Evolutionary conservation across 1,139 yeast species (phyloP).

Genomic region (Debaryomyces psychrophilus): DNA sequence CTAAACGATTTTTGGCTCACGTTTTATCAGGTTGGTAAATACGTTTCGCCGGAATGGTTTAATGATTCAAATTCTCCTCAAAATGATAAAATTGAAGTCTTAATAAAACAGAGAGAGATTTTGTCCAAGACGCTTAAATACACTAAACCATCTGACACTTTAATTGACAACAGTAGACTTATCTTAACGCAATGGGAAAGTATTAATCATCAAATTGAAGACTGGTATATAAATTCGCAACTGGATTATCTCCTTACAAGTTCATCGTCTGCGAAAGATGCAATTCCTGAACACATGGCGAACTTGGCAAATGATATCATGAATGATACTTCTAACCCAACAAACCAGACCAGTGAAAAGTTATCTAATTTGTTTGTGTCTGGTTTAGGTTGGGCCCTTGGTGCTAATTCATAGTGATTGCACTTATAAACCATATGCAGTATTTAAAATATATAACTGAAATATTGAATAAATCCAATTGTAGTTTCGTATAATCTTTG

Average conservation of each 20-base stretch:
- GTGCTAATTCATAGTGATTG: conserved; percentile 41
- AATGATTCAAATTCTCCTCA: conserved; percentile 24
- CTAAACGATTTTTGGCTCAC: conserved; percentile 58
- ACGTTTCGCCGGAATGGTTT: conserved; percentile 52
- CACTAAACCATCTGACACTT: conserved; percentile 21
- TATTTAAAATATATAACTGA: not conserved
- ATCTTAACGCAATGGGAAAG: conserved; percentile 43
- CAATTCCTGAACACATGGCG: conserved; percentile 18
- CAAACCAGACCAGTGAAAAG: conserved; percentile 50
- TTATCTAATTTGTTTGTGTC: conserved; percentile 55
- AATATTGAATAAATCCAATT: not conserved
- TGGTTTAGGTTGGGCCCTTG: conserved; percentile 71
- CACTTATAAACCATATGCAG: conserved; percentile 6
- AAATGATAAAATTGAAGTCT: conserved; percentile 24
- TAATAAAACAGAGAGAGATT: conserved; percentile 50
- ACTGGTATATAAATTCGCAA: conserved; percentile 18
- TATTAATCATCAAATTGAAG: conserved; percentile 33
- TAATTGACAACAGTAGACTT: conserved; percentile 33
- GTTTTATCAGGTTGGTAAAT: conserved; percentile 65
- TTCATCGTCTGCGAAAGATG: not conserved
- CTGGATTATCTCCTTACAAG: conserved; percentile 2
- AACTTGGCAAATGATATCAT: conserved; percentile 32
- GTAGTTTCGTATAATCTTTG: not conserved
- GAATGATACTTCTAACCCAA: conserved; percentile 38
- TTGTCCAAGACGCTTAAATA: conserved; percentile 47